Base-by-base conservation (phyloP, 208 protist genomes). In the Trypanosomatidae sp. region DNA sequence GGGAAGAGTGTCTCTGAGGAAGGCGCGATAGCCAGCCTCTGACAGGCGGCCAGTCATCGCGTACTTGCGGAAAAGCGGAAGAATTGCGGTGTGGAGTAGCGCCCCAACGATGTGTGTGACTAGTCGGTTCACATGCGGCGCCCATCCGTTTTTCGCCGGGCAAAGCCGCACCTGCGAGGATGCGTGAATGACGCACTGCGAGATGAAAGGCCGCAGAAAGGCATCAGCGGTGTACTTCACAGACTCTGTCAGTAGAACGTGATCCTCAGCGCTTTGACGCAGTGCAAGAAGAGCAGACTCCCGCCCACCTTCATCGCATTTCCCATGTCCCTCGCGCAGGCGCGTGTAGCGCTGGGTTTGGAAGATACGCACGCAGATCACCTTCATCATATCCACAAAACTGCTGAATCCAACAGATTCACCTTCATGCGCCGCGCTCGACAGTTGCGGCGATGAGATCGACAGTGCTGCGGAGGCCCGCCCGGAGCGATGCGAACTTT, bases 331-430 rank as follows among this genome's bases (percentile, higher is more conserved):
- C 28, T 79, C 60, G 25, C 79, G 59, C 41, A 94, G 62, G 12
- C 73, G 65, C 8, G 62, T 62, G 69, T 79, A 87, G 7, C 78
- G 73, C 46, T 83, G 69, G 0, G 83, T 86, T 67, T 97, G 92
- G 68, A 84, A 97, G 79, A 91, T 90, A 5, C 92, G 87, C 47
- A 97, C 77, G 71, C 90, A 90, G 44, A 95, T 79, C 25, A 95
- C 83, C 56, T 94, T 95, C 88, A 97, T 97, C 58, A 97, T 90
- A 71, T 90, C 84, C 22, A 88, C 73, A 74, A 97, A 97, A 3
- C 87, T 85, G 39, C 90, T 86, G 66, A 97, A 91, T 58, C 84
- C 82, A 2, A 93, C 77, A 6, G 82, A 71, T 3, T 82, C 79
- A 10, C 44, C 43, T n/a, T 41, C 19, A 13, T 46, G 33, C 10